phyloP scores from a whole-genome alignment of 805 yeast genomes.

The Scheffersomyces spartinae region DNA sequence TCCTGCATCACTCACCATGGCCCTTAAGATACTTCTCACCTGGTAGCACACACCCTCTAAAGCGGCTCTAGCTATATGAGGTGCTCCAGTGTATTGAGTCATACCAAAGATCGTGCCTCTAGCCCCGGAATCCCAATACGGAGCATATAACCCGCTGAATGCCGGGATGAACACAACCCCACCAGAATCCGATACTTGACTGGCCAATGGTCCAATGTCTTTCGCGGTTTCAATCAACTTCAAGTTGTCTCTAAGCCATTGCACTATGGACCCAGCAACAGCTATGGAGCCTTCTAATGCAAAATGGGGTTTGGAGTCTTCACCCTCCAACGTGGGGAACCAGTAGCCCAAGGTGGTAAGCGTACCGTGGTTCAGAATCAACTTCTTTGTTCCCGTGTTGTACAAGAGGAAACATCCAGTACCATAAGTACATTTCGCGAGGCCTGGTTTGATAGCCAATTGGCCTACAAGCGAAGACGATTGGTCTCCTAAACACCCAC shows the following conservation, averaged over 20 bases:
- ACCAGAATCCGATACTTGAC: conserved; percentile 68
- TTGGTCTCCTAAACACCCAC: conserved; percentile 92
- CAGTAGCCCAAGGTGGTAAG: conserved; percentile 86
- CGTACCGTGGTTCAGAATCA: conserved; percentile 69
- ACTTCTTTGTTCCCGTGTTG: conserved; percentile 69
- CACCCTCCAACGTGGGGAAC: conserved; percentile 55
- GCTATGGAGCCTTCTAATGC: conserved; percentile 95
- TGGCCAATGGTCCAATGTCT: conserved; percentile 85
- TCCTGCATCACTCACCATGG: conserved; percentile 82
- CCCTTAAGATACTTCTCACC: conserved; percentile 78
- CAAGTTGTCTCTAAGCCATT: conserved; percentile 88
- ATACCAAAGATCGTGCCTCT: conserved; percentile 89
- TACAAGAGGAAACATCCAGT: conserved; percentile 88
- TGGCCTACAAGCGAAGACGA: conserved; percentile 91
- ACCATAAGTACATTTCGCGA: conserved; percentile 93
- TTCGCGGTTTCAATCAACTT: conserved; percentile 69
- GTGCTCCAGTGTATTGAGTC: conserved; percentile 84
- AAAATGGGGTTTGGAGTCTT: conserved; percentile 52
- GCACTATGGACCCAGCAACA: conserved; percentile 89
- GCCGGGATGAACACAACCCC: conserved; percentile 96
- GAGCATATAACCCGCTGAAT: conserved; percentile 87
- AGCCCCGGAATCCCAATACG: conserved; percentile 90
- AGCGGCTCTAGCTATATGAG: conserved; percentile 90
- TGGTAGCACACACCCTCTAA: conserved; percentile 93
- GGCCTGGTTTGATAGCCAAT: conserved; percentile 70